Percentiles rank a stretch among this genome's conserved stretches.
phyloP scores from a whole-genome alignment of 1,139 yeast species.

The Blastobotrys petasosporus region DNA sequence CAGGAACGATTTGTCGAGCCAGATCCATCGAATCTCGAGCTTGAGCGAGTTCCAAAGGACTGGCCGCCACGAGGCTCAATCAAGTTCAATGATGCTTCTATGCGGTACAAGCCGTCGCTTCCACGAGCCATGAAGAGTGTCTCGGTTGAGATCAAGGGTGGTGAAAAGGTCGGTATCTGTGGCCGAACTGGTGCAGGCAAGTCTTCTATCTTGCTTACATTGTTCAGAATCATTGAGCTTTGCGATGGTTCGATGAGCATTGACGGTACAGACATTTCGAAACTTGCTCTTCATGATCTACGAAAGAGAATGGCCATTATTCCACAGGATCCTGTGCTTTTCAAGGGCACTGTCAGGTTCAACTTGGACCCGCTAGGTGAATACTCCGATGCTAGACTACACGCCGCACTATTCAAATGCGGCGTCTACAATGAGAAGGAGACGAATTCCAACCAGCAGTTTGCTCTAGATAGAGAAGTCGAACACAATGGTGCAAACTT shows the following conservation, averaged over 20 bases:
- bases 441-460: constrained; percentile 35
- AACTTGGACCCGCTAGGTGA: constrained; percentile 58
- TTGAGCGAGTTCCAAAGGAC: constrained; percentile 43
- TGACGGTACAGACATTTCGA: constrained; percentile 52
- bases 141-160: constrained; percentile 45
- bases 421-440: neutral
- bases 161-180: constrained; percentile 71
- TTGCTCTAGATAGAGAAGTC: constrained; percentile 59
- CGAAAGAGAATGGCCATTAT: constrained; percentile 58
- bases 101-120: constrained; percentile 52
- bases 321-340: constrained; percentile 69
- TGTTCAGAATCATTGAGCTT: constrained; percentile 65
- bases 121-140: constrained; percentile 51
- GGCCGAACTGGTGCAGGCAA: constrained; percentile 86
- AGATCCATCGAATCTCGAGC: constrained; percentile 17
- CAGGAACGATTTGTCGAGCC: constrained; percentile 44
- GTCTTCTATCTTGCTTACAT: constrained; percentile 58
- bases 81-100: constrained; percentile 49
- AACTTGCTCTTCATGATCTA: constrained; percentile 49
- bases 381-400: constrained; percentile 42
- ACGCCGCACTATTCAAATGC: constrained; percentile 30
- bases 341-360: constrained; percentile 55
- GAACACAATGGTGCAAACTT: constrained; percentile 70
- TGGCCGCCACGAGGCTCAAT: constrained; percentile 42
- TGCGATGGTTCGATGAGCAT: constrained; percentile 47